These are phyloP conservation scores for Nemania diffusa DNA, from an alignment of 2,329 filamentous ascomycete genomes.

Conservation along the genomic window DNA sequence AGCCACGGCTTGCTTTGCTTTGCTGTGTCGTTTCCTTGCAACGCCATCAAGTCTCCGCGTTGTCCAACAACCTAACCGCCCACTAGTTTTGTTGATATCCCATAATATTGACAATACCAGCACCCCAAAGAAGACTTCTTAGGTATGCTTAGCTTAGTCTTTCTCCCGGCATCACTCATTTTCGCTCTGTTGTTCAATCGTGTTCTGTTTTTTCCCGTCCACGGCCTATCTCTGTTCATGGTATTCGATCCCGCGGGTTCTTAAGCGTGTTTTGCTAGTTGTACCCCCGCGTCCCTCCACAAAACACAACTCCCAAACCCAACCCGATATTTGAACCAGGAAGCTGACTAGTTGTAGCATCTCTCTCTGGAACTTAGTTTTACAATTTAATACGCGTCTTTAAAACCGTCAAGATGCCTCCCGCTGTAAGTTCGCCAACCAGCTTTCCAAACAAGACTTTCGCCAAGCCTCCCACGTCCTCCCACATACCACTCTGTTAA, in stretches of 20 bases:
- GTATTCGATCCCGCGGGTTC: background rate
- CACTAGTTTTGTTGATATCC: slow-evolving; percentile 44
- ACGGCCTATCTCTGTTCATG: slow-evolving; percentile 3
- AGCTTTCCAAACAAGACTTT: background rate
- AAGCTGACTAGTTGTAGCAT: slow-evolving; percentile 34
- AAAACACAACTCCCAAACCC: slow-evolving; percentile 1
- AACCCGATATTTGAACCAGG: background rate
- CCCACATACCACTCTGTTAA: too few species aligned
- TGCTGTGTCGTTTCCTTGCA: slow-evolving; percentile 16
- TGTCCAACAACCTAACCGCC: slow-evolving; percentile 10
- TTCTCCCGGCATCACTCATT: background rate
- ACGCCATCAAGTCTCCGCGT: slow-evolving; percentile 28
- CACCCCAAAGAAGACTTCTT: slow-evolving; percentile 22
- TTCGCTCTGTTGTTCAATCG: background rate
- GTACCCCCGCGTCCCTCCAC: slow-evolving; percentile 26
- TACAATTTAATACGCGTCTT: slow-evolving; percentile 32
- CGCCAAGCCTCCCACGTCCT: slow-evolving; percentile 1
- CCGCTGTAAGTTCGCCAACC: slow-evolving; percentile 48
- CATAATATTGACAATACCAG: slow-evolving; percentile 33
- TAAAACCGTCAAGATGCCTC: slow-evolving; percentile 49
- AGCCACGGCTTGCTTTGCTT: slow-evolving; percentile 18
- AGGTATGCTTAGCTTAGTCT: slow-evolving; percentile 31
- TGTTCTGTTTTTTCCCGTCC: background rate
- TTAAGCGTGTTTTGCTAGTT: slow-evolving; percentile 32
- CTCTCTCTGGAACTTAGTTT: slow-evolving; percentile 28